These are phyloP conservation scores for Polytrichum formosum DNA, from an alignment of 225 moss, liverwort and hornwort species.

Conservation along the genomic window DNA sequence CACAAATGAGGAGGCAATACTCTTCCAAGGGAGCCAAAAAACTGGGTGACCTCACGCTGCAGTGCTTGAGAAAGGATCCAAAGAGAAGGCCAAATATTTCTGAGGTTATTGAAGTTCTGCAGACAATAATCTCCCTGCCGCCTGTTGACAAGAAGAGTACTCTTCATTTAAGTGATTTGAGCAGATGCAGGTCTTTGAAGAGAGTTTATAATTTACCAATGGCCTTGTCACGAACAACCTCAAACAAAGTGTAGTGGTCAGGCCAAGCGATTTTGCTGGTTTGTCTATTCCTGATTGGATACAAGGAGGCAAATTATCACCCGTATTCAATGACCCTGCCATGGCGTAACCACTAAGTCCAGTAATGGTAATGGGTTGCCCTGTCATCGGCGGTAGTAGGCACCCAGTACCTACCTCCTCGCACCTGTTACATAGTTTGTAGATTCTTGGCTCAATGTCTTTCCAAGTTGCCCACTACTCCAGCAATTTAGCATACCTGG, in stretches of 20 bases:
- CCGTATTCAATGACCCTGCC: no score
- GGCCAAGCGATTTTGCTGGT: background rate
- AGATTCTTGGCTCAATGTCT: no score
- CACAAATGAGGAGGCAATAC: slow-evolving; percentile 16
- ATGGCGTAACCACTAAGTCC: no score
- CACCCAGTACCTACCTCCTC: no score
- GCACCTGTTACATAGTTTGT: no score
- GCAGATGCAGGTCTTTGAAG: slow-evolving; percentile 19
- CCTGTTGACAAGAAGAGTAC: slow-evolving; percentile 3
- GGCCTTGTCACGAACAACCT: slow-evolving; percentile 18
- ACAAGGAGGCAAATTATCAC: no score
- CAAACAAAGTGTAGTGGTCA: slow-evolving; percentile 9
- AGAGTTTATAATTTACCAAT: slow-evolving; percentile 19
- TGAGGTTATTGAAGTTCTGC: slow-evolving; percentile 23
- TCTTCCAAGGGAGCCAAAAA: slow-evolving; percentile 20
- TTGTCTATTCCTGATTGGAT: no score
- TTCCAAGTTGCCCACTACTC: no score
- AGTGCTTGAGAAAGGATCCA: slow-evolving; percentile 29
- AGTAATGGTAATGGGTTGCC: no score
- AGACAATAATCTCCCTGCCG: slow-evolving; percentile 13
- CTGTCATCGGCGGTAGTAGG: no score
- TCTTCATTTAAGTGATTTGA: background rate
- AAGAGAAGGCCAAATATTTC: slow-evolving; percentile 26
- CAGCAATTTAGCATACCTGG: no score
- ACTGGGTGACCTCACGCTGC: slow-evolving; percentile 24